phyloP scores from a whole-genome alignment of 2,329 filamentous ascomycete genomes.

The Pseudogymnoascus sp. region DNA sequence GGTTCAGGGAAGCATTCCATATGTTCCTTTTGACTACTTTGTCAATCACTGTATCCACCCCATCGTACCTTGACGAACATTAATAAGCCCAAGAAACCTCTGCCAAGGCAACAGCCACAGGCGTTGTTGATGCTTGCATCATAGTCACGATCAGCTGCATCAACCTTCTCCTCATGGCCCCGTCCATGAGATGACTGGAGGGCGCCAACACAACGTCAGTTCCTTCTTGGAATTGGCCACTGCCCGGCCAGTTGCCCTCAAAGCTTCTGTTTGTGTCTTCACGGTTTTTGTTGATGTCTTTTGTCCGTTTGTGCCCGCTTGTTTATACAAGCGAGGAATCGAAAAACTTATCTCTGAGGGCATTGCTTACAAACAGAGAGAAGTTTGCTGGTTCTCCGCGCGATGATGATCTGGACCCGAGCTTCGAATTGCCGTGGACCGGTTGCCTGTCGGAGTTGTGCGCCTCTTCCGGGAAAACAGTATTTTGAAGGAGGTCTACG shows the following conservation, averaged over 20 bases:
- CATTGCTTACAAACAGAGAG: constrained; percentile 77
- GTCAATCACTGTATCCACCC: constrained; percentile 35
- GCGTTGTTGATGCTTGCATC: constrained; percentile 34
- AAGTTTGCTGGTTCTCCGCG: constrained; percentile 30
- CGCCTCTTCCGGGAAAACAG: constrained; percentile 14
- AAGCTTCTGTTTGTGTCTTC: constrained; percentile 29
- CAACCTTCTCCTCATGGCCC: constrained; percentile 48
- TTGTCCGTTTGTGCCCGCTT: constrained; percentile 76
- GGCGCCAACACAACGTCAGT: constrained; percentile 26
- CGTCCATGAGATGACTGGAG: constrained; percentile 21
- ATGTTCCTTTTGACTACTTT: constrained; percentile 35
- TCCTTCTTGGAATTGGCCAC: constrained; percentile 20
- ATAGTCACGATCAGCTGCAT: constrained; percentile 55
- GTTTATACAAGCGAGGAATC: constrained; percentile 59
- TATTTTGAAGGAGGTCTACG: not conserved
- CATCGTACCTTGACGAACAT: constrained; percentile 26
- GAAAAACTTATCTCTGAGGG: constrained; percentile 90
- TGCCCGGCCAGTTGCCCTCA: constrained; percentile 16
- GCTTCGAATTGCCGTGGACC: constrained; percentile 13
- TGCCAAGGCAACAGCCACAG: constrained; percentile 44
- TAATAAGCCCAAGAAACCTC: constrained; percentile 37
- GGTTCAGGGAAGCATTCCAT: constrained; percentile 34
- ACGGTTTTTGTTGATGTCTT: constrained; percentile 94
- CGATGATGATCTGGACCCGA: constrained; percentile 9
- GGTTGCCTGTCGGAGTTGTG: constrained; percentile 15